Base-by-base conservation (phyloP, 306 rosid genomes). In the Styphnolobium japonicum region DNA sequence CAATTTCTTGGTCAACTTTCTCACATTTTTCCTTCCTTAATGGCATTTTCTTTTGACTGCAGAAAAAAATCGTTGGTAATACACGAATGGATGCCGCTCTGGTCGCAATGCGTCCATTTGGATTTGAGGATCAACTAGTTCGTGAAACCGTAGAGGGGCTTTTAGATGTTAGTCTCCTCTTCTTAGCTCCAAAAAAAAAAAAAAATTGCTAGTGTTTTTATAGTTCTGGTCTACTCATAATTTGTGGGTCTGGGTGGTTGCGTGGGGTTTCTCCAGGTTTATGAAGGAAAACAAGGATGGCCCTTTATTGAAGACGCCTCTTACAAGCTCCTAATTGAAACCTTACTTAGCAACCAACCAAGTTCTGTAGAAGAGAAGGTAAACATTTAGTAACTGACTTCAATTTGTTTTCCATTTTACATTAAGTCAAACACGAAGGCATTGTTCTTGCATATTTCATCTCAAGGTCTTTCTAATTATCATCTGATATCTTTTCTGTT, bases 241-340 rank as follows among this genome's bases (percentile, higher is more conserved):
- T 37, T 10, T 37, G 3, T 33, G 48, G 23, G 18, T 5, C 7
- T 29, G 21, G 53, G 18, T 18, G n/a, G 14, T 4, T 29, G n/a
- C 27, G 2, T 40, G 68, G 29, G n/a, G 16, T 78, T 68, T 79
- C 7, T 79, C 46, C 37, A 79, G 78, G 66, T 71, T 10, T 79
- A 79, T 46, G 83, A 57, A 18, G 83, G 83, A 37, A 21, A 23
- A 31, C 64, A 45, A 5, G 78, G 83, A 4, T 71, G 78, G 78
- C 40, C 21, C 33, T 79, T 79, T 23, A 48, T 71, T 60, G 78
- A 79, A 71, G 78, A 70, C 10, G 42, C 8, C 34, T 79, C 78
- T 5, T 79, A 79, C 65, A 4, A 2, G 8, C 61, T 79, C 22
- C 72, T 70, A 2, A 10, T 79, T 42, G 65, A 71, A 19, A 29